Conservation (phyloP, 1,139 yeast species). For the Suhomyces ambrosiae region DNA sequence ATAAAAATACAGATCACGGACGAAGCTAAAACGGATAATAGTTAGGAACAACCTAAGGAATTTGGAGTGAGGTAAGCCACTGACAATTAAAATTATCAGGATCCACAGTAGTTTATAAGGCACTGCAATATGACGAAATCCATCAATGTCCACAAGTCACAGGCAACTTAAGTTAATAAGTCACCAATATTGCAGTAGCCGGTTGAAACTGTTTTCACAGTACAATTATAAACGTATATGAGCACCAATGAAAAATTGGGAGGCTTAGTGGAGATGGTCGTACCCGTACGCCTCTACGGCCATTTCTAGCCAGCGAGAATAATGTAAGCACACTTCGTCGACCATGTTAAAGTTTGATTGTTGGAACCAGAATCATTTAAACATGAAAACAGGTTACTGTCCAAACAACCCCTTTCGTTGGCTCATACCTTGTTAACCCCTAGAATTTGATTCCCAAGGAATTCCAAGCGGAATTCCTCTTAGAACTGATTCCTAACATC, state of each 20-base stretch:
- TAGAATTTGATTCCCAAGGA: too few relatives aligned
- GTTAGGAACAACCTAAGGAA: not conserved
- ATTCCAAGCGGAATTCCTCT: too few relatives aligned
- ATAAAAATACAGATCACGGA: constrained; percentile 12
- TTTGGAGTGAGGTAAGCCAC: not conserved
- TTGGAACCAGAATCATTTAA: too few relatives aligned
- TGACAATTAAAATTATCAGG: not conserved
- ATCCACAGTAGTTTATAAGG: not conserved
- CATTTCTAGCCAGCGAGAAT: too few relatives aligned
- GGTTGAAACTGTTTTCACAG: not conserved
- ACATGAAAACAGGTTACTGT: too few relatives aligned
- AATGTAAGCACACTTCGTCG: too few relatives aligned
- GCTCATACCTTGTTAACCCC: too few relatives aligned
- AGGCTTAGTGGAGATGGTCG: not conserved
- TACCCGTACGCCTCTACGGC: too few relatives aligned
- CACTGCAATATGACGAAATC: constrained; percentile 7
- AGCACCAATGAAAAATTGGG: not conserved
- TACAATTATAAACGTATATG: constrained; percentile 1
- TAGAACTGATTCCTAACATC: too few relatives aligned
- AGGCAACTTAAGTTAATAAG: constrained; percentile 12
- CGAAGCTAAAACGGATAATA: constrained; percentile 4
- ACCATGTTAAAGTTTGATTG: too few relatives aligned
- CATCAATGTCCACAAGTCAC: constrained; percentile 2
- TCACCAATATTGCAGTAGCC: constrained; percentile 7
- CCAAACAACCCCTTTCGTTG: too few relatives aligned